Evolutionary conservation across 371 early-diverging fungal species (phyloP).

Genomic region (Mortierella sp.): DNA sequence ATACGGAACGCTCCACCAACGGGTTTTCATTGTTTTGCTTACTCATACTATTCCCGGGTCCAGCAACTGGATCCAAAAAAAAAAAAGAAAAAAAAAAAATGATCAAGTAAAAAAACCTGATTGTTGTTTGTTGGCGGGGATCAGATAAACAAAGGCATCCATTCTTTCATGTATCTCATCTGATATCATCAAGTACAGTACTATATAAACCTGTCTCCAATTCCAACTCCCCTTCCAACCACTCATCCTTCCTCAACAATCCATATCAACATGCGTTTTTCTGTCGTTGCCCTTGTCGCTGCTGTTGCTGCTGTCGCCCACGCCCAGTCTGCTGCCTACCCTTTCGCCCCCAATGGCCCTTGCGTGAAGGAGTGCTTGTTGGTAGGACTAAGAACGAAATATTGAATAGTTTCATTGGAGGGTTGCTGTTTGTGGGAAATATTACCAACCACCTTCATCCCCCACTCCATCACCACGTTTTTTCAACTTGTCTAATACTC

Average conservation of each 20-base stretch:
- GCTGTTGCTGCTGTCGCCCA: conserved; percentile 21
- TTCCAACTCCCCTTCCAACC: background rate
- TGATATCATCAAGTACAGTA: background rate
- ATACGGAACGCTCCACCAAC: background rate
- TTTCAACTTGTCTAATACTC: background rate
- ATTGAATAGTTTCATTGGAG: background rate
- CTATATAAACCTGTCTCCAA: conserved; percentile 1
- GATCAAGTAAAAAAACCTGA: background rate
- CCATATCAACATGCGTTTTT: conserved; percentile 20
- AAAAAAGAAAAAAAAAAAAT: background rate
- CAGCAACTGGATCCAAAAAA: background rate
- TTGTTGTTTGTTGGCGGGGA: conserved; percentile 1
- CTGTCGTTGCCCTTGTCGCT: conserved; percentile 20
- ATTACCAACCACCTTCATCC: too few species aligned
- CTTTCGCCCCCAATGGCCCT: conserved; percentile 30
- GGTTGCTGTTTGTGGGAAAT: background rate
- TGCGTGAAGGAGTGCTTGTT: conserved; percentile 32
- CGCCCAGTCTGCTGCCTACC: conserved; percentile 30
- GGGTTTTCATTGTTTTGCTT: background rate
- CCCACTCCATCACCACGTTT: background rate
- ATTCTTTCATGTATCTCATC: background rate
- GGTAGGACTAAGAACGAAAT: conserved; percentile 6
- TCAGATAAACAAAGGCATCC: background rate
- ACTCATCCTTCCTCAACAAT: background rate
- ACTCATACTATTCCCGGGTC: conserved; percentile 4